phyloP scores from a whole-genome alignment of 441 rosid species.

The Euphorbia schlechtendalii region DNA sequence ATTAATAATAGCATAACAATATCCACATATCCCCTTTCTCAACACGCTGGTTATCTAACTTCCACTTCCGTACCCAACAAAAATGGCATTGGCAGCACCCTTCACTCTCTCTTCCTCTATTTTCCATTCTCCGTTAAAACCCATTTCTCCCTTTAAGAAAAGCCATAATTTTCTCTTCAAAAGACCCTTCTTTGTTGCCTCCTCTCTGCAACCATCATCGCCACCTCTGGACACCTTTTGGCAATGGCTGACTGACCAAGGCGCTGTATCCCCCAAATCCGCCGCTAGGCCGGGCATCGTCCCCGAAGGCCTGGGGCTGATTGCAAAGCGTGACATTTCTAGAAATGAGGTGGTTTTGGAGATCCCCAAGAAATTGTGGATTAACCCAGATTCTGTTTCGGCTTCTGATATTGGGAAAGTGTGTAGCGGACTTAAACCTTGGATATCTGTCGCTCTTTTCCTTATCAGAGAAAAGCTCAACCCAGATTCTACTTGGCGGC shows the following conservation, averaged over 20 bases:
- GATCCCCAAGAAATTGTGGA: constrained; percentile 80
- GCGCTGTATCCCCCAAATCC: constrained; percentile 57
- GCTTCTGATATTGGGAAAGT: constrained; percentile 75
- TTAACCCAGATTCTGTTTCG: constrained; percentile 68
- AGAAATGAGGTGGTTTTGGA: constrained; percentile 87
- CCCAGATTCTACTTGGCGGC: constrained; percentile 55
- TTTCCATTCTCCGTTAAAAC: constrained; percentile 24
- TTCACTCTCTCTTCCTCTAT: constrained; percentile 21
- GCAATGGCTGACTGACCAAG: constrained; percentile 71
- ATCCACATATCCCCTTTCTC: no score
- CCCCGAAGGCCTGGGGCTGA: constrained; percentile 72
- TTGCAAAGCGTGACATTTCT: constrained; percentile 64
- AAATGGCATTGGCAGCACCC: constrained; percentile 26
- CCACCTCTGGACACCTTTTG: constrained; percentile 50
- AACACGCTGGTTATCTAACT: neutral
- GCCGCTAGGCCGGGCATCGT: constrained; percentile 53
- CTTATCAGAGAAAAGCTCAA: constrained; percentile 69
- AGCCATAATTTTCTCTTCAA: constrained; percentile 23
- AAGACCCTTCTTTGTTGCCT: constrained; percentile 28
- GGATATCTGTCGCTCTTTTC: constrained; percentile 83
- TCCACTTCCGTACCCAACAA: neutral
- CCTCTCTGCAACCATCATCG: constrained; percentile 25
- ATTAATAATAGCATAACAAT: no score
- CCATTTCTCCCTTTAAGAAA: constrained; percentile 12
- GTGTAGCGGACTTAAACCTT: constrained; percentile 75